Base-by-base conservation (phyloP, 805 yeast genomes). In the Candida sakaeoensis region DNA sequence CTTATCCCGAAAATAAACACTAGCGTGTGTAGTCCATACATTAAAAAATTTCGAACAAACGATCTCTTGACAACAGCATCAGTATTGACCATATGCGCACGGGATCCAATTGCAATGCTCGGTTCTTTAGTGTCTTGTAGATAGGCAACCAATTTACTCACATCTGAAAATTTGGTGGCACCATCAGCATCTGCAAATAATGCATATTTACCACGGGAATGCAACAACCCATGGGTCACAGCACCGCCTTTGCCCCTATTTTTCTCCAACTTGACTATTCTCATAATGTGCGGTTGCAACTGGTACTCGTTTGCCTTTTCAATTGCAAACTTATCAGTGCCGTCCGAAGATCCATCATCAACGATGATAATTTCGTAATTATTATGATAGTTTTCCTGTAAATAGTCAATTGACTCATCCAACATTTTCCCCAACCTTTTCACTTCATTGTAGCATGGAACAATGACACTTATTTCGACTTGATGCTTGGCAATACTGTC, bases 161-260 rank as follows among this genome's bases (percentile, higher is more conserved):
- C 68, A 58, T 90, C 96, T 18, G 75, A 53, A 57, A 93, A 93
- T 49, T 74, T 72, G 18, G 95, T 82, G 4, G 99, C 98, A 24
- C 98, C 98, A 63, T 93, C 99, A 1, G 98, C 99, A 63, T 93
- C 99, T 1, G 96, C 98, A 67, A 93, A 93, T 8, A 93, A 72
- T 8, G 79, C 77, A 51, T 75, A 82, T 41, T 70, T 58, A 9
- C 98, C 99, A 31, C 87, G 68, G 3, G 82, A 66, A 52, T 79
- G 80, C 51, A 82, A 75, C 59, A 93, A 64, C 5, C 99, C 99
- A 60, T 91, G 97, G 13, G 95, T 80, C 0, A 93, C 98, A 0
- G 98, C 99, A 9, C 98, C 61, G 6, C 74, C 74, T 64, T 91
- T 91, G 18, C 99, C 99, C 52, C 99, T 74, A 59, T 93, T 93